These are phyloP conservation scores for Podospora anserina DNA, from an alignment of 495 filamentous ascomycete species.

Conservation along the genomic window DNA sequence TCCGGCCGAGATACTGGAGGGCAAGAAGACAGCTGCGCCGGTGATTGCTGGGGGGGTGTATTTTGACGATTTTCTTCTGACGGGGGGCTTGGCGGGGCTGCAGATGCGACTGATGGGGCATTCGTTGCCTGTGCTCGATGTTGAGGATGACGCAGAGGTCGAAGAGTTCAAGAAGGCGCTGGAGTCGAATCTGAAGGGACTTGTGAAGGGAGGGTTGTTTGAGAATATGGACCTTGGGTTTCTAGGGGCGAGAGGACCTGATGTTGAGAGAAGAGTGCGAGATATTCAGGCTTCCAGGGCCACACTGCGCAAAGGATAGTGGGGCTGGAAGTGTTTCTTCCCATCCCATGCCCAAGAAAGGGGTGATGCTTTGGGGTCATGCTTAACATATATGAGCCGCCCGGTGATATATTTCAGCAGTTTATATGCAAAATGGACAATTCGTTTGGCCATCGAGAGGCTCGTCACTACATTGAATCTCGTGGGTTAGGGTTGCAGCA, in stretches of 20 bases:
- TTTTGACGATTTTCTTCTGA: constrained; percentile 10
- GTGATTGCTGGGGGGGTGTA: constrained; percentile 1
- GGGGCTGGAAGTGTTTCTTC: too few relatives aligned
- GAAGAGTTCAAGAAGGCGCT: background rate
- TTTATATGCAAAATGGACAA: too few relatives aligned
- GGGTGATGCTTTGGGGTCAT: too few relatives aligned
- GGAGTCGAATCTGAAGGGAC: background rate
- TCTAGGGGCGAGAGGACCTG: background rate
- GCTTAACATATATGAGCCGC: too few relatives aligned
- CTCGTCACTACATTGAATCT: too few relatives aligned
- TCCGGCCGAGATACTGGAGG: constrained; percentile 33
- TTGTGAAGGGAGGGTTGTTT: background rate
- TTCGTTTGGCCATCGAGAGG: too few relatives aligned
- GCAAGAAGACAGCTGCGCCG: background rate
- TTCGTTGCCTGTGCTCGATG: constrained; percentile 6
- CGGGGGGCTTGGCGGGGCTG: constrained; percentile 3
- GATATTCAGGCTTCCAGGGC: background rate
- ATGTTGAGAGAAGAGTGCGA: background rate
- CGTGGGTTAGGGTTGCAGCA: too few relatives aligned
- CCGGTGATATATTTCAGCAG: too few relatives aligned
- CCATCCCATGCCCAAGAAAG: too few relatives aligned
- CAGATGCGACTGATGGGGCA: constrained; percentile 15
- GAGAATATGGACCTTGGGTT: background rate
- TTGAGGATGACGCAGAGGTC: background rate
- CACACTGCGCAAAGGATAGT: background rate